phyloP scores from a whole-genome alignment of 192 early-diverging fungal species.

The Gamsiella multidivaricata region DNA sequence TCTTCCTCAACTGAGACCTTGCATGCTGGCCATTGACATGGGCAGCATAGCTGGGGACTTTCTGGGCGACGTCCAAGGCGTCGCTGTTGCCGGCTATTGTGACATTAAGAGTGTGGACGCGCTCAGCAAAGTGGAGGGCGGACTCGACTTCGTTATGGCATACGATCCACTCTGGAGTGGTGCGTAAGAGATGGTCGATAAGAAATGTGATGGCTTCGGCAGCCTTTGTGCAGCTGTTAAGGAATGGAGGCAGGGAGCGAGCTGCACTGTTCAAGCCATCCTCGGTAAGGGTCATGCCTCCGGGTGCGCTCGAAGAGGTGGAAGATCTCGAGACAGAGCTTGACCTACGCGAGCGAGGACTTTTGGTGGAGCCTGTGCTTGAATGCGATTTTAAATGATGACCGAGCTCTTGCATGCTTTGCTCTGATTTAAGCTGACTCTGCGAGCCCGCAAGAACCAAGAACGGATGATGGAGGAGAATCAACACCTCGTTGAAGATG shows the following conservation, averaged over 20 bases:
- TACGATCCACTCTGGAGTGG: slow-evolving; percentile 47
- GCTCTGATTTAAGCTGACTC: slow-evolving; percentile 10
- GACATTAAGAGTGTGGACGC: slow-evolving; percentile 36
- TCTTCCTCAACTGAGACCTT: slow-evolving; percentile 11
- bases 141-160: slow-evolving; percentile 47
- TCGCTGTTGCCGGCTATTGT: slow-evolving; percentile 4
- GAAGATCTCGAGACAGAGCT: slow-evolving; percentile 18
- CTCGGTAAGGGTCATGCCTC: neutral
- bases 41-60: neutral
- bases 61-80: neutral
- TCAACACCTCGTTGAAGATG: slow-evolving; percentile 51
- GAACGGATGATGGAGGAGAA: slow-evolving; percentile 47
- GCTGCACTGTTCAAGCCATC: neutral
- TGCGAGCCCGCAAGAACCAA: slow-evolving; percentile 37
- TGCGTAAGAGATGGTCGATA: slow-evolving; percentile 38
- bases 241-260: slow-evolving; percentile 27
- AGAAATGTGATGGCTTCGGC: slow-evolving; percentile 48
- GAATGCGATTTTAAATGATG: slow-evolving; percentile 20
- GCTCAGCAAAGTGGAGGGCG: slow-evolving; percentile 41
- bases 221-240: slow-evolving; percentile 50
- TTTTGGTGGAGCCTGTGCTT: slow-evolving; percentile 13
- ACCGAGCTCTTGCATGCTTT: neutral
- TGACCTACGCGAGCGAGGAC: slow-evolving; percentile 27
- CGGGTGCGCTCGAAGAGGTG: neutral
- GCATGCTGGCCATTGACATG: slow-evolving; percentile 13